Evolutionary conservation across 768 basidiomycete genomes (phyloP), one percentile per base, ranked within the genome.

Genomic region (Tricholoma saponaceum): DNA sequence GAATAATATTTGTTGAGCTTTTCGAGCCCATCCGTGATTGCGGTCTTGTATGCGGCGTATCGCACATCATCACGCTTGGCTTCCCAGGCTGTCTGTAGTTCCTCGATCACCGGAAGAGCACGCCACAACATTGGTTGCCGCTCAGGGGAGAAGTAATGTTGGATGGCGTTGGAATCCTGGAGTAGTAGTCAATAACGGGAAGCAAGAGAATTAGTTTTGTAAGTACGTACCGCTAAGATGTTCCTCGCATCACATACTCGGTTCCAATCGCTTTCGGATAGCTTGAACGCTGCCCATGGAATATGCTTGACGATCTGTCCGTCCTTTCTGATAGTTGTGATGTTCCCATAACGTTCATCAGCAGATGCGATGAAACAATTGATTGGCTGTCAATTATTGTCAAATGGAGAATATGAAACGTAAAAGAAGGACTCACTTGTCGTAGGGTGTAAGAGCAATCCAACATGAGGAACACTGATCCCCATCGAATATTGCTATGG

Each of bases 1-100:
- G 33, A 41, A 58, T 67, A 68, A 39, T 66, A 69, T 41, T 66
- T 66, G 6, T 25, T 28, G 3, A 74, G 46, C 58, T 72, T 74
- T 0, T 44, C 39, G 6, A 70, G 56, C 8, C 67, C 69, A 28
- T 52, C 49, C 0, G 54, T 16, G 13, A 74, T 57, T 2, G 66
- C 64, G 0, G 47, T 30, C 5, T 64, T 53, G 55, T 64, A 74
- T 43, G 62, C 7, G 0, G 8, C 3, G 22, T 57, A 74, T 4
- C 28, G 14, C 30, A 32, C 30, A 32, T 32, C 13, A 0, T 57
- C 5, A 0, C 1, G 20, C 58, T 71, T 58, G 30, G 3, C 30
- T 32, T 32, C 30, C 30, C 30, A 32, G 30, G 30, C 30, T 32
- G 35, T 37, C 35, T 37, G 35, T 37, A 37, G 35, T n/a, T 37